phyloP scores from a whole-genome alignment of 2,329 filamentous ascomycete species.

The Didymellaceae sp. region DNA sequence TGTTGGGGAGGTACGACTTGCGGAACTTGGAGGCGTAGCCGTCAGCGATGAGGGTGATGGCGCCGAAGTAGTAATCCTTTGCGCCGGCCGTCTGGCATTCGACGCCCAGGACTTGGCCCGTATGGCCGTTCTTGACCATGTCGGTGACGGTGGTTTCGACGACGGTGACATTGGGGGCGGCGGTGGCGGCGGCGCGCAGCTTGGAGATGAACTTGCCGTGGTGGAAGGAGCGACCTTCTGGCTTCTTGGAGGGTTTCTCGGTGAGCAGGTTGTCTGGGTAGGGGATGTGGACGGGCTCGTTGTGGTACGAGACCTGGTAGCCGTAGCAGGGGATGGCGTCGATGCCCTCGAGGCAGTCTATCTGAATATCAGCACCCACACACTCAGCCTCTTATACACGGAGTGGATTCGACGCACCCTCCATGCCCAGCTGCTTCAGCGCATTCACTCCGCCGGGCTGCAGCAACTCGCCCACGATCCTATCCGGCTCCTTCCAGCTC shows the following conservation, averaged over 20 bases:
- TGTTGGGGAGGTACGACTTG: conserved; percentile 72
- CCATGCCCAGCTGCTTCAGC: conserved; percentile 79
- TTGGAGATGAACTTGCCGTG: conserved; percentile 91
- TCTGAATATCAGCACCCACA: conserved; percentile 11
- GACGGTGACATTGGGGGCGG: conserved; percentile 83
- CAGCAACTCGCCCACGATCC: conserved; percentile 93
- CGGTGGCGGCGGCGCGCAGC: conserved; percentile 75
- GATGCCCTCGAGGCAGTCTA: conserved; percentile 83
- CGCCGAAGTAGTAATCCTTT: conserved; percentile 80
- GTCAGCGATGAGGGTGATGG: conserved; percentile 87
- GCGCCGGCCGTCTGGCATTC: conserved; percentile 71
- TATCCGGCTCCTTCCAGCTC: conserved; percentile 88
- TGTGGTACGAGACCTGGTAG: conserved; percentile 86
- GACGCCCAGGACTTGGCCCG: conserved; percentile 80
- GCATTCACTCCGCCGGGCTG: conserved; percentile 90
- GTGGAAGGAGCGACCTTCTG: conserved; percentile 84
- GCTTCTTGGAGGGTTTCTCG: conserved; percentile 47
- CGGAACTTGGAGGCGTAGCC: conserved; percentile 93
- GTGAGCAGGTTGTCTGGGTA: conserved; percentile 70
- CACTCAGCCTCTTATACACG: too few species aligned
- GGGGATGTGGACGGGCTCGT: conserved; percentile 73
- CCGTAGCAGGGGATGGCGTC: conserved; percentile 83
- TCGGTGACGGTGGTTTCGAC: conserved; percentile 86
- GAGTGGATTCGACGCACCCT: conserved; percentile 37
- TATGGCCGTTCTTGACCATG: conserved; percentile 73